Base-by-base conservation (phyloP, 805 yeast genomes). In the Yamadazyma akitaensis region DNA sequence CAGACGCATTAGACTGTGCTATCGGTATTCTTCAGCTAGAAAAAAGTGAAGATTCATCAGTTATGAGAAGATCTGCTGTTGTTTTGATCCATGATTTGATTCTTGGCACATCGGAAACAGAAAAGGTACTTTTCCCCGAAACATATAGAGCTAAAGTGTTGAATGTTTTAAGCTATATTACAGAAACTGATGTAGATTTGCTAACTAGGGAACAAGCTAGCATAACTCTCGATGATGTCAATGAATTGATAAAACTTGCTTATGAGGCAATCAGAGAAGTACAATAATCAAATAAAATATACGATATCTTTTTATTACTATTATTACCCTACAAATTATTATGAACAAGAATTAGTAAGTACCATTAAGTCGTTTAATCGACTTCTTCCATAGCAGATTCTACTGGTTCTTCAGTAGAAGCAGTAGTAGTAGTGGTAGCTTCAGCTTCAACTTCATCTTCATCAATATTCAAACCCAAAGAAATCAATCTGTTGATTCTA, bases 321-420 rank as follows among this genome's bases (percentile, higher is more conserved):
- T 31, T 33, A 35, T 43, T 43, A 46, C 50, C 50, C 50, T 42
- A 38, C 36, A 38, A 36, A 43, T 26, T 32, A 38, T 37, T 47
- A 47, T 39, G 18, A 41, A 44, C 51, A 40, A 37, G 51, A 43
- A 16, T 24, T 18, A 34, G 32, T 14, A 16, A 36, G 24, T 21
- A 21, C 16, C 14, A 30, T 46, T 42, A 26, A 14, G 28, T 2
- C 18, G 40, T 55, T 59, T 87, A 92, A 76, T 92, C 99, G 72
- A 92, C 97, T 79, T 92, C 99, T 82, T 92, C 99, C 99, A 92
- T 94, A 66, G 90, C 96, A 55, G 95, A 84, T 77, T 89, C 96
- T 65, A 83, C 90, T 63, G 84, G 82, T 51, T 81, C 83, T 62
- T 81, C 91, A 53, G 77, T 70, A 26, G 74, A 59, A 53, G 66